Evolutionary conservation across 2,329 filamentous ascomycete species (phyloP), one percentile per base, ranked within the genome.

Genomic region (Curvularia hawaiiensis): DNA sequence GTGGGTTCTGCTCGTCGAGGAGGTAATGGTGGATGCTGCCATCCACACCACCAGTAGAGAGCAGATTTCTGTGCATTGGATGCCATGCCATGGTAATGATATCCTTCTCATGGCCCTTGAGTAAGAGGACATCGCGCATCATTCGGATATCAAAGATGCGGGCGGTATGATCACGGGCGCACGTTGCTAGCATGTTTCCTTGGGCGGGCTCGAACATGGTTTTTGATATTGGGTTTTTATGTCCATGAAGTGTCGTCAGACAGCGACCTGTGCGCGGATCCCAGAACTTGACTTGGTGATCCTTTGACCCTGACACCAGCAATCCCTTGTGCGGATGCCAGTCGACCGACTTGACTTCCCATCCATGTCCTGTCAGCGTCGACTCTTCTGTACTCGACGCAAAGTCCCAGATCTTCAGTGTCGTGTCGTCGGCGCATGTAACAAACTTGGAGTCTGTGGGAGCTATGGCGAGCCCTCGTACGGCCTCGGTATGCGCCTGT

Each of bases 241-340:
- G 95, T 43, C 92, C 94, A 76, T 97, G 93, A 3, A 99, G 85
- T 0, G 94, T 98, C 0, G 94, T 97, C 53, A 99, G 82, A 74
- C 92, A 97, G 43, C 92, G 88, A 35, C 90, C 89, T 5, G 89
- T 94, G 54, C 95, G 86, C n/a, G 95, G 95, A 75, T 99, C 95
- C 95, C 95, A 99, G 43, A 99, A 87, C 77, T 98, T 98, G 71
- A 99, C 92, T 61, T 96, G 83, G 77, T 99, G 94, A 72, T 99
- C 95, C 79, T 99, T 99, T 11, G 94, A 98, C 38, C 95, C 95
- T 0, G 95, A 98, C 4, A 97, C 94, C 31, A 99, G 84, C 4
- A 99, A 80, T 1, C 95, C 95, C 79, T 97, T 98, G 20, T 89
- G 90, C 1, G 94, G 93, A 79, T 99, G 95, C 95, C 95, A 99